These are phyloP conservation scores for Penicillium pulvis DNA, from an alignment of 495 filamentous ascomycete species.

Conservation along the genomic window DNA sequence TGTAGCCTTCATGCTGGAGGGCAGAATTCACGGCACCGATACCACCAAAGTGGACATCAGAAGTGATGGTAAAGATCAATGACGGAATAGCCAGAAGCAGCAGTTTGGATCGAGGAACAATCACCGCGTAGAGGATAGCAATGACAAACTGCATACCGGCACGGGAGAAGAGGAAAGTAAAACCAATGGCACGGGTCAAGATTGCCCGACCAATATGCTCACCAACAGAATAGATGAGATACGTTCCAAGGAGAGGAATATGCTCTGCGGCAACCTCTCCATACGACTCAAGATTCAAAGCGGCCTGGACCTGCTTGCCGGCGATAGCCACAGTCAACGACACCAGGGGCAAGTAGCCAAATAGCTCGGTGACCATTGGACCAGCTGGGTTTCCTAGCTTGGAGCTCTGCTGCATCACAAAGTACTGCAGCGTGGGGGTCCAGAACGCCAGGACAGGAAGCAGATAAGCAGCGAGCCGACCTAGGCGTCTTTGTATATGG, in stretches of 20 bases:
- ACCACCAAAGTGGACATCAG: conserved; percentile 70
- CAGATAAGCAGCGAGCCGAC: conserved; percentile 46
- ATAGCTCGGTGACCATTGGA: conserved; percentile 69
- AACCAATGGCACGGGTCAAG: conserved; percentile 59
- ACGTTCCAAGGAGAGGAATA: conserved; percentile 61
- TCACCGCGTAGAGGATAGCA: conserved; percentile 59
- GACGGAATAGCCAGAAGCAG: conserved; percentile 66
- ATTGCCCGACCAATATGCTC: conserved; percentile 55
- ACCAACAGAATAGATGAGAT: conserved; percentile 60
- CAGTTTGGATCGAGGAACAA: conserved; percentile 71
- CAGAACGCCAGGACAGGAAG: conserved; percentile 71
- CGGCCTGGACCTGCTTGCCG: conserved; percentile 60
- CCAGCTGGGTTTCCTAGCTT: conserved; percentile 67
- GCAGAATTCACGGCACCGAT: conserved; percentile 62
- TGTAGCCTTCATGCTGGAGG: conserved; percentile 51
- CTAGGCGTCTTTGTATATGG: conserved; percentile 45
- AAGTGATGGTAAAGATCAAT: conserved; percentile 65
- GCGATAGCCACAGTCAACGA: conserved; percentile 65
- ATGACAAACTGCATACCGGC: conserved; percentile 70
- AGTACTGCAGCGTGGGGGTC: conserved; percentile 70
- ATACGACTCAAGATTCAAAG: conserved; percentile 54
- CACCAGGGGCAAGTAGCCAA: conserved; percentile 75
- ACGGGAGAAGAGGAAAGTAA: conserved; percentile 63
- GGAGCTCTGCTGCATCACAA: conserved; percentile 64
- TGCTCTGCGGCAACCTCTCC: conserved; percentile 59